Base-by-base conservation (phyloP, 176 grass and related monocot species). In the Poa annua region DNA sequence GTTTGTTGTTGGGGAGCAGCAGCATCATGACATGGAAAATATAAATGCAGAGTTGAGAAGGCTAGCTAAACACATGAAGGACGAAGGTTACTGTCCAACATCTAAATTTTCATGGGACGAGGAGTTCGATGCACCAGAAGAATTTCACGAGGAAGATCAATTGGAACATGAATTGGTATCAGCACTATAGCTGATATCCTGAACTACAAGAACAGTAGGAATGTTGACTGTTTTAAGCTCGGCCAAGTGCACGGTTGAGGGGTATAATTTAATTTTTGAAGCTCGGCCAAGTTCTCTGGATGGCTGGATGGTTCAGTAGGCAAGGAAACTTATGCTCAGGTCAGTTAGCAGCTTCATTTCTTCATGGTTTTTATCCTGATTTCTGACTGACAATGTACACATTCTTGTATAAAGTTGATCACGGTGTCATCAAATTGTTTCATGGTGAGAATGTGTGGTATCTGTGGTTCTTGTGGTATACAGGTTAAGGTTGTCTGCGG, bases 241-340 rank as follows among this genome's bases (percentile, higher is more conserved):
- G 42, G 9, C 38, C 42, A 44, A 47, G 35, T 59, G 94, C 76
- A 87, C 74, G 5, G 57, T 81, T 26, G 83, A 97, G 84, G 92
- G 90, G 79, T 94, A 90, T 79, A 94, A 42, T 65, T 86, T 97
- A 76, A 69, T 69, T 76, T 94, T 97, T 83, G 85, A 90, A 84
- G 76, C 56, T 79, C 80, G 66, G 34, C 45, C 82, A 32, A 67
- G 69, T 83, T 38, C 77, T 77, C 80, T 51, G 66, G 84, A 88
- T 85, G 86, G 78, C 80, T 51, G 66, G 84, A 88, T 85, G 86
- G 78, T 63, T 85, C 81, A 78, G 25, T 63, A 53, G 78, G 75
- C 52, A 86, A 86, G 86, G 76, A 86, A 90, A 65, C 80, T 34
- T 90, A 79, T 84, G 90, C 88, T 11, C 84, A 89, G 83, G 92